Percentiles rank a stretch among this genome's conserved stretches.
phyloP scores from a whole-genome alignment of 768 basidiomycete genomes.

The Porphyrellus cyaneotinctus region DNA sequence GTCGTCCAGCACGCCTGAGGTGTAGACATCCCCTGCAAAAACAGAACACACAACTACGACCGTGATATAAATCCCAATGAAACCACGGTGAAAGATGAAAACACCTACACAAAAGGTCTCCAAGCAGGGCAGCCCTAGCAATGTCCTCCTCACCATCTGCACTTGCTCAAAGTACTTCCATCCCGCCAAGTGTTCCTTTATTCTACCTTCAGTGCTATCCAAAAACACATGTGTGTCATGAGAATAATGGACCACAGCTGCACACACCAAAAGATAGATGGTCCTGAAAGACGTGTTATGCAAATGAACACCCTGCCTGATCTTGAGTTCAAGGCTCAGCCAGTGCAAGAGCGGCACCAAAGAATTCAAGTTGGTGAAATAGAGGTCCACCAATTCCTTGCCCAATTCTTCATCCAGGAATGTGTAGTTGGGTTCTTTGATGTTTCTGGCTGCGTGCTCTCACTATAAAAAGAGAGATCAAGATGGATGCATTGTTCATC shows the following conservation, averaged over 20 bases:
- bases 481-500: background rate
- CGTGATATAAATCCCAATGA: background rate
- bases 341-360: constrained; percentile 69
- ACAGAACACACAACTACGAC: constrained; percentile 48
- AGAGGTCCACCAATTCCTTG: constrained; percentile 51
- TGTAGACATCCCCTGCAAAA: constrained; percentile 52
- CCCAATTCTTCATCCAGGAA: constrained; percentile 55
- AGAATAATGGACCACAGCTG: constrained; percentile 53
- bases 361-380: constrained; percentile 58
- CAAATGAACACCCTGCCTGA: constrained; percentile 48
- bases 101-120: constrained; percentile 60
- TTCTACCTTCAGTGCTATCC: constrained; percentile 29
- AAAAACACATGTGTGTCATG: constrained; percentile 53
- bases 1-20: constrained; percentile 68
- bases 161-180: constrained; percentile 51
- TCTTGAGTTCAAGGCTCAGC: constrained; percentile 55
- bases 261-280: constrained; percentile 67
- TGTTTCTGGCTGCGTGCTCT: constrained; percentile 22
- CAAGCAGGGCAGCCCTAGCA: constrained; percentile 54
- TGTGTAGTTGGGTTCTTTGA: constrained; percentile 28
- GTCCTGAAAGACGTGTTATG: constrained; percentile 50
- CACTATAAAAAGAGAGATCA: constrained; percentile 17
- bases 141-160: constrained; percentile 52
- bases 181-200: constrained; percentile 44
- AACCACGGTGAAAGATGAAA: constrained; percentile 2